Percentiles rank a stretch among this genome's conserved stretches.
Conservation (phyloP, 805 yeast species). For the Saccharomycopsis microspora region DNA sequence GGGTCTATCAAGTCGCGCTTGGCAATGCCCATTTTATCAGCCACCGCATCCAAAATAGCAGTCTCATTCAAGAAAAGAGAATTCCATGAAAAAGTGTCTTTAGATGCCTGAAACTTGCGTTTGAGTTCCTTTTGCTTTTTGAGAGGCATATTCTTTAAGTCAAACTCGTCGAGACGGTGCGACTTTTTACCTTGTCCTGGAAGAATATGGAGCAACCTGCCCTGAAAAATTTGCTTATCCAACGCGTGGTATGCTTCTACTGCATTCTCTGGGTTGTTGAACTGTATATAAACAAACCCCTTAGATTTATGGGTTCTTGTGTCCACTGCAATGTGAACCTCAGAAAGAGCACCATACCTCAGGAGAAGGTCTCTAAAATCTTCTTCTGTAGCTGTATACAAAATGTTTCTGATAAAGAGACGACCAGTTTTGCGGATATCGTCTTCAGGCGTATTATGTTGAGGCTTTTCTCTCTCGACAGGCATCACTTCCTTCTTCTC, state of each 20-base stretch:
- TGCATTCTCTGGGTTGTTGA: constrained; percentile 59
- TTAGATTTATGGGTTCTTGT: constrained; percentile 83
- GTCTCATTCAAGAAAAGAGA: constrained; percentile 83
- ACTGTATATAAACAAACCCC: constrained; percentile 84
- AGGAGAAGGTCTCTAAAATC: constrained; percentile 61
- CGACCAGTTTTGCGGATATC: constrained; percentile 65
- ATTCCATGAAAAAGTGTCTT: constrained; percentile 89
- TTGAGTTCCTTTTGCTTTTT: constrained; percentile 84
- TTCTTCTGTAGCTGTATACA: constrained; percentile 66
- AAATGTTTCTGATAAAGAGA: constrained; percentile 76
- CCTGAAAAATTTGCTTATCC: constrained; percentile 89
- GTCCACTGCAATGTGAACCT: constrained; percentile 88
- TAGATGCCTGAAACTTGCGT: constrained; percentile 74
- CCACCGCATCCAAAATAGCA: constrained; percentile 86
- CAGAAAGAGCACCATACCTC: constrained; percentile 63
- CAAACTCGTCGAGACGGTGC: constrained; percentile 83
- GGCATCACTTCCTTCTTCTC: constrained; percentile 8
- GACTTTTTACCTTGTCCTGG: constrained; percentile 78
- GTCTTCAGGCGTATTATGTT: constrained; percentile 23
- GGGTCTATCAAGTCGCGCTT: constrained; percentile 85
- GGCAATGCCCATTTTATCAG: constrained; percentile 67
- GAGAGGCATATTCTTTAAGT: constrained; percentile 78
- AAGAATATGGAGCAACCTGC: constrained; percentile 79
- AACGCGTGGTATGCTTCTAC: constrained; percentile 58
- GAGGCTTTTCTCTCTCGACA: constrained; percentile 6